phyloP scores from a whole-genome alignment of 164 flowering plant genomes.

The Vitis rotundifolia region DNA sequence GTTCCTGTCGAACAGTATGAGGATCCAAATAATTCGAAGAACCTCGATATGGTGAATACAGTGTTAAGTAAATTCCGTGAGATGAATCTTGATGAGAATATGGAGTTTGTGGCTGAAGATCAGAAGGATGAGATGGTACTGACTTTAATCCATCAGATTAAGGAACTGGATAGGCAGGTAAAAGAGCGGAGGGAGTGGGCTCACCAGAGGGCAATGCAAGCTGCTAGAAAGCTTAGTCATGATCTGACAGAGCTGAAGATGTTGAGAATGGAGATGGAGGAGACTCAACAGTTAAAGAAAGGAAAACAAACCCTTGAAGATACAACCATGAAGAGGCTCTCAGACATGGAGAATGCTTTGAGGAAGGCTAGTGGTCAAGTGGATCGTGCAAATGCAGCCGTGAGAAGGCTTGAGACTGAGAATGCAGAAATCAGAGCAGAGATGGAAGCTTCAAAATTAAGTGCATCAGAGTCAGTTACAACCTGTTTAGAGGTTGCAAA shows the following conservation, averaged over 20 bases:
- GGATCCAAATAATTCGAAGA: slow-evolving; percentile 37
- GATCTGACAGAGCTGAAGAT: slow-evolving; percentile 89
- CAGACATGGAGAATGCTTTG: slow-evolving; percentile 91
- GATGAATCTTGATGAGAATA: slow-evolving; percentile 72
- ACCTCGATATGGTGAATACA: slow-evolving; percentile 52
- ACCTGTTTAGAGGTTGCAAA: slow-evolving; percentile 79
- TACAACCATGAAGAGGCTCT: slow-evolving; percentile 78
- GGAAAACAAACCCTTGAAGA: slow-evolving; percentile 89
- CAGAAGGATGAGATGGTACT: slow-evolving; percentile 74
- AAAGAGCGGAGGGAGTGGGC: slow-evolving; percentile 97
- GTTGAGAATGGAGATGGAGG: slow-evolving; percentile 88
- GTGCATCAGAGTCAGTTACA: slow-evolving; percentile 83
- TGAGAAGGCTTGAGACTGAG: slow-evolving; percentile 81
- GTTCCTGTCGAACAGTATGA: slow-evolving; percentile 29
- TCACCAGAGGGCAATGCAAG: slow-evolving; percentile 96
- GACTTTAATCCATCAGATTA: slow-evolving; percentile 62
- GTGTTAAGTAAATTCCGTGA: slow-evolving; percentile 77
- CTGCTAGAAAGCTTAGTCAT: slow-evolving; percentile 85
- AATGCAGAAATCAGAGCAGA: slow-evolving; percentile 98
- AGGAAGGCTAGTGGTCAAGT: slow-evolving; percentile 92
- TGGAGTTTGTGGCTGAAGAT: slow-evolving; percentile 47
- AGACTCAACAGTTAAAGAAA: slow-evolving; percentile 77
- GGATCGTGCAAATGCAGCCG: slow-evolving; percentile 90
- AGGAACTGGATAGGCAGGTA: slow-evolving; percentile 77
- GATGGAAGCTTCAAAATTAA: slow-evolving; percentile 96